Percentiles rank a stretch among this genome's conserved stretches.
phyloP scores from a whole-genome alignment of 805 yeast genomes.

The Pichia eremophila region DNA sequence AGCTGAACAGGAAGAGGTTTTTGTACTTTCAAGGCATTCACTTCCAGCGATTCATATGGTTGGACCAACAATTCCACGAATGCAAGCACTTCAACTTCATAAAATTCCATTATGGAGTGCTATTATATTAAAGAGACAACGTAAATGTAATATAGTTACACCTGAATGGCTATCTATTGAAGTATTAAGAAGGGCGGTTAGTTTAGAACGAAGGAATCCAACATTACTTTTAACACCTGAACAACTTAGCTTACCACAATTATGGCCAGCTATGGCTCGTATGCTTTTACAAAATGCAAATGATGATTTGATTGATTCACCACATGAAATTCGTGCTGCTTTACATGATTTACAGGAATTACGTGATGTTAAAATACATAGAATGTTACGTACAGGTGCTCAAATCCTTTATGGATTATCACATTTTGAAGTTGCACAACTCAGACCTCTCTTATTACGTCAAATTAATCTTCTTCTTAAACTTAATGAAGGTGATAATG shows the following conservation, averaged over 20 bases:
- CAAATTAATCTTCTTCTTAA: neutral
- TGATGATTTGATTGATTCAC: slow-evolving; percentile 70
- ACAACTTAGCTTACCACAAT: slow-evolving; percentile 52
- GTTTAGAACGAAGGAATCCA: slow-evolving; percentile 47
- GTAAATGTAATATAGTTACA: slow-evolving; percentile 73
- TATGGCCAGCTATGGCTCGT: slow-evolving; percentile 80
- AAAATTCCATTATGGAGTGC: slow-evolving; percentile 86
- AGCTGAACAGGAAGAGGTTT: slow-evolving; percentile 70
- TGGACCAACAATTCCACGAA: slow-evolving; percentile 48
- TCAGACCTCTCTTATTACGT: neutral
- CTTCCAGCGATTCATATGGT: slow-evolving; percentile 57
- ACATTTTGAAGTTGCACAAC: neutral
- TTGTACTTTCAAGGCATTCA: slow-evolving; percentile 70
- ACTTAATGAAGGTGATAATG: neutral
- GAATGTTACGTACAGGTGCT: slow-evolving; percentile 45
- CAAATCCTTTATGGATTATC: neutral
- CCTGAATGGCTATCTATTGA: slow-evolving; percentile 73
- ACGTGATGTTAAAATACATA: slow-evolving; percentile 65
- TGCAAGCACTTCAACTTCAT: slow-evolving; percentile 59
- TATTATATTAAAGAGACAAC: slow-evolving; percentile 69
- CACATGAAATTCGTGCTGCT: slow-evolving; percentile 57
- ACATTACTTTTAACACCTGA: slow-evolving; percentile 41
- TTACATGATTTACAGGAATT: slow-evolving; percentile 82
- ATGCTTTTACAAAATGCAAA: slow-evolving; percentile 56
- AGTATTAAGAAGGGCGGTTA: slow-evolving; percentile 47